Conservation (phyloP, 805 yeast species). For the Debaryomyces prosopidis region DNA sequence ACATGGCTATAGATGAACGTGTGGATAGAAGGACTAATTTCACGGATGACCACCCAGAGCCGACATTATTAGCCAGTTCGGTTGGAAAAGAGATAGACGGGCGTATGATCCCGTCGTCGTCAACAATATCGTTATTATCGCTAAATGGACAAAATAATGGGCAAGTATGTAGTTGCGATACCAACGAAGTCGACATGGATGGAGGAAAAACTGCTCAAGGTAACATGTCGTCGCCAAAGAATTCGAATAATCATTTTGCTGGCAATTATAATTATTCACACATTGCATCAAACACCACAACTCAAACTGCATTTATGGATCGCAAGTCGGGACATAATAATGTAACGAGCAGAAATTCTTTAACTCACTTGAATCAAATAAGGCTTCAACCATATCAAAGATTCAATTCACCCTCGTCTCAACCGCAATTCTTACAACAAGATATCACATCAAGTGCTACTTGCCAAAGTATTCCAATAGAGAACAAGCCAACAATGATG, state of each 20-base stretch:
- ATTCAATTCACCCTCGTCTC: slow-evolving; percentile 31
- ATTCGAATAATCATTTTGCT: background rate
- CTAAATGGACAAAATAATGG: slow-evolving; percentile 22
- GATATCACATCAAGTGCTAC: slow-evolving; percentile 9
- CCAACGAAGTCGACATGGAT: background rate
- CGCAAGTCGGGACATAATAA: slow-evolving; percentile 12
- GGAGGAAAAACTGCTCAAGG: no score
- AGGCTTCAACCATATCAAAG: slow-evolving; percentile 38
- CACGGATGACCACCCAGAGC: slow-evolving; percentile 44
- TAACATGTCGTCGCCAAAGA: slow-evolving; percentile 2
- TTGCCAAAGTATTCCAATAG: slow-evolving; percentile 31
- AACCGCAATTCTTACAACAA: slow-evolving; percentile 2
- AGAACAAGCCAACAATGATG: slow-evolving; percentile 2
- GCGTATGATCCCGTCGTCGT: slow-evolving; percentile 41
- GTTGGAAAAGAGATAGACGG: slow-evolving; percentile 44
- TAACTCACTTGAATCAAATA: slow-evolving; percentile 28
- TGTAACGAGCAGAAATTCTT: slow-evolving; percentile 20
- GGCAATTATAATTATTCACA: background rate
- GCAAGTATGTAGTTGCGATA: background rate
- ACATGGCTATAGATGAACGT: slow-evolving; percentile 13
- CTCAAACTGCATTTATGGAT: slow-evolving; percentile 11
- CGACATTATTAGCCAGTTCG: slow-evolving; percentile 42
- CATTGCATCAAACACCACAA: background rate
- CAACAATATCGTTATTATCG: slow-evolving; percentile 40
- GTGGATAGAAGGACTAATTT: slow-evolving; percentile 5